Conservation (phyloP, 2,329 filamentous ascomycete species). For the Botrytis porri region DNA sequence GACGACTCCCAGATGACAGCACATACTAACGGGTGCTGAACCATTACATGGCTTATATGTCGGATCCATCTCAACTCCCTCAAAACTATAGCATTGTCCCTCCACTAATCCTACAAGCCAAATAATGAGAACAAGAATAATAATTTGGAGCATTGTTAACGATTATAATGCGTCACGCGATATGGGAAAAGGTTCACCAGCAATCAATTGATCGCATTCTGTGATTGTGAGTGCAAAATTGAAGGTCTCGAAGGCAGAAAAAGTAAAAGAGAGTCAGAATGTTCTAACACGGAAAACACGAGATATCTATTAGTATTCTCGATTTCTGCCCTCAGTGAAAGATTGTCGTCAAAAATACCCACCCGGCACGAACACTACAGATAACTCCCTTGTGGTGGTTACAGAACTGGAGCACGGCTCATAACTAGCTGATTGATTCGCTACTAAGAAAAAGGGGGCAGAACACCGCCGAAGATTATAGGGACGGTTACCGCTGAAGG, state of each 20-base stretch:
- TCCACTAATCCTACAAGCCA: background rate
- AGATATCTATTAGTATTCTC: background rate
- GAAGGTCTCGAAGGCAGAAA: background rate
- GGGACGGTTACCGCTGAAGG: background rate
- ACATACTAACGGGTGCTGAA: slow-evolving; percentile 15
- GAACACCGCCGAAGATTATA: background rate
- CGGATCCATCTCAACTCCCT: slow-evolving; percentile 1
- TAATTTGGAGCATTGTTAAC: background rate
- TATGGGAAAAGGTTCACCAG: background rate
- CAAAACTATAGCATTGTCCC: slow-evolving; percentile 14
- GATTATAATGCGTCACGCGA: background rate
- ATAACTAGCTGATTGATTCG: background rate
- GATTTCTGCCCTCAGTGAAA: background rate
- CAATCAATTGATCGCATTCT: background rate
- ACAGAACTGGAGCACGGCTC: background rate
- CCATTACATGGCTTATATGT: slow-evolving; percentile 15
- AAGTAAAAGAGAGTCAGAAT: background rate
- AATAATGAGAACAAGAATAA: background rate
- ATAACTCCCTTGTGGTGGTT: background rate
- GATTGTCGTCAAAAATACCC: background rate
- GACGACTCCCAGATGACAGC: background rate
- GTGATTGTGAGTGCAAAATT: background rate
- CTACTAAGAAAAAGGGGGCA: background rate
- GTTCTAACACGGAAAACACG: too few relatives aligned
- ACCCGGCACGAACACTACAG: background rate